These are phyloP conservation scores for Mortierella sp. DNA, from an alignment of 371 early-diverging fungal genomes.

Conservation along the genomic window DNA sequence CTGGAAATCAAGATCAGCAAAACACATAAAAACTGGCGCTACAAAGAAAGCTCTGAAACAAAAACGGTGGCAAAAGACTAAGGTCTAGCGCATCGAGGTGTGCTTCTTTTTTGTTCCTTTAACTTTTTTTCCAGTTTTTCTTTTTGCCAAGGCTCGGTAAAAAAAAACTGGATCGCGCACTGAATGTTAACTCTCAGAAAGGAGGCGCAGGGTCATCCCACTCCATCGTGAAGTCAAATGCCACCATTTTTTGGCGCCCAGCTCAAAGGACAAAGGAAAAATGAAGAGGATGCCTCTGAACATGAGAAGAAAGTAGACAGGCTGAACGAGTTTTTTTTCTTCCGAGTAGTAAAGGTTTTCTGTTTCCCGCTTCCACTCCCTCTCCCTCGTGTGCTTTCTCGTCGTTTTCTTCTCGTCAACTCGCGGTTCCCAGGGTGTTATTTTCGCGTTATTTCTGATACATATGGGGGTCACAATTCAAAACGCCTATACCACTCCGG, in stretches of 20 bases:
- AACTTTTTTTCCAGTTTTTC: too few relatives aligned
- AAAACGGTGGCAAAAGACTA: not conserved
- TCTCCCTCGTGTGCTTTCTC: not conserved
- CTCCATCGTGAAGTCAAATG: too few relatives aligned
- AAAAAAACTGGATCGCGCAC: not conserved
- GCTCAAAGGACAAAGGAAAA: not conserved
- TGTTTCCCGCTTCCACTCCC: not conserved
- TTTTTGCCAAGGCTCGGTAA: not conserved
- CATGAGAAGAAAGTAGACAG: not conserved
- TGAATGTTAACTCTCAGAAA: too few relatives aligned
- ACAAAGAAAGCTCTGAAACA: not conserved
- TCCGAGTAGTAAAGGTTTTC: not conserved
- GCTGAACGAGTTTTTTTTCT: not conserved
- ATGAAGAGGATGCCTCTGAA: not conserved
- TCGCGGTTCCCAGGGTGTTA: not conserved
- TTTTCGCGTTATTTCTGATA: not conserved
- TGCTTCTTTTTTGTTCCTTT: not conserved
- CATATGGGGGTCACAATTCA: too few relatives aligned
- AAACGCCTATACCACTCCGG: not conserved
- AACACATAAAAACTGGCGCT: too few relatives aligned
- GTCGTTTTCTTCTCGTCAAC: not conserved
- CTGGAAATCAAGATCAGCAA: too few relatives aligned
- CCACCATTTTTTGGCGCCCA: not conserved
- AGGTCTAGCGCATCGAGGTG: not conserved
- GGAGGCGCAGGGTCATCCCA: too few relatives aligned